These are phyloP conservation scores for Citrus trifoliata DNA, from an alignment of 345 rosid species.

Conservation along the genomic window DNA sequence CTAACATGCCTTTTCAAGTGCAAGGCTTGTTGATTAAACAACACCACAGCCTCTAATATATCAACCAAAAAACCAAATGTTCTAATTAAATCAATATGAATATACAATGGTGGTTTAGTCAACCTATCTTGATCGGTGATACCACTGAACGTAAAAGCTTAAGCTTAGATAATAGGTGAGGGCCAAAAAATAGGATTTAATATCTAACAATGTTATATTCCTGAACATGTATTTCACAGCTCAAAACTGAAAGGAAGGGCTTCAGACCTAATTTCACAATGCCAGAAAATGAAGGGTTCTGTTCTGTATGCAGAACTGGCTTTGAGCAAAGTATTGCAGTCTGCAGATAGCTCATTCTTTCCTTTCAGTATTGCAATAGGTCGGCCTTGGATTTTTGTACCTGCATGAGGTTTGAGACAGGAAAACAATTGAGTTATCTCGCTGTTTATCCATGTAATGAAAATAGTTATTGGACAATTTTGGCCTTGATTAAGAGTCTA, in stretches of 20 bases:
- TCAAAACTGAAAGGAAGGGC: neutral
- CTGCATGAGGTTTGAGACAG: neutral
- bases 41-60: neutral
- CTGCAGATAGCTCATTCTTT: neutral
- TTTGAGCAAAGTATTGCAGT: neutral
- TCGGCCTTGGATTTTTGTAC: neutral
- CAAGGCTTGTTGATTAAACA: neutral
- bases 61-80: neutral
- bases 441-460: neutral
- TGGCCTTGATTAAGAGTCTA: neutral
- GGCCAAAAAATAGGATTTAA: neutral
- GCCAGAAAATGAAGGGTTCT: neutral
- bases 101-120: neutral
- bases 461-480: neutral
- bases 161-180: neutral
- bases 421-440: neutral
- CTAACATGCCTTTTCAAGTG: neutral
- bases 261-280: neutral
- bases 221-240: neutral
- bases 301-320: neutral
- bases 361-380: neutral
- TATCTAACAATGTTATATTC: neutral
- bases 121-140: neutral
- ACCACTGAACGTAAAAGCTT: neutral
- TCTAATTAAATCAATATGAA: neutral